Evolutionary conservation across 768 basidiomycete genomes (phyloP).

Genomic region (Mycena epipterygia): DNA sequence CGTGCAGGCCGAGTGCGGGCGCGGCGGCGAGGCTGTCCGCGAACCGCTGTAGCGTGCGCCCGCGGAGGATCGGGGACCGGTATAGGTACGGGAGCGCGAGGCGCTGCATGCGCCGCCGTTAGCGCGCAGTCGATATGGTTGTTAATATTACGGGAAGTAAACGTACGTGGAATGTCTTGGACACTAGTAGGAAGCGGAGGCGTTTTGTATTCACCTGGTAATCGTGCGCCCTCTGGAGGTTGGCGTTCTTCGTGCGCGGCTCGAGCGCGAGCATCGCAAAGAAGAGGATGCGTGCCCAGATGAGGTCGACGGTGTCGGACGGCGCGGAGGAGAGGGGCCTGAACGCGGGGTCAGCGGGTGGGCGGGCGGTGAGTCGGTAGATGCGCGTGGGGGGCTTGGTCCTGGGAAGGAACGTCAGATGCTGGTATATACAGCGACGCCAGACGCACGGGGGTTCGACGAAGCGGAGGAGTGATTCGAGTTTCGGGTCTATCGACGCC

Average conservation of each 20-base stretch:
- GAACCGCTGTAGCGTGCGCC: not conserved
- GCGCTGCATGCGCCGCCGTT: not conserved
- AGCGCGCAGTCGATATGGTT: not conserved
- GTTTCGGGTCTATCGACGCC: not conserved
- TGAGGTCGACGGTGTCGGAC: not conserved
- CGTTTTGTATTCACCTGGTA: not conserved
- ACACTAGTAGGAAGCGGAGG: not conserved
- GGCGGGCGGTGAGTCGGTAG: not conserved
- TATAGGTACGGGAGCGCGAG: not conserved
- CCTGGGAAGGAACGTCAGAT: not conserved
- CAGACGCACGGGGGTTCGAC: too few relatives aligned
- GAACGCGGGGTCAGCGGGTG: not conserved
- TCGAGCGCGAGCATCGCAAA: conserved; percentile 6
- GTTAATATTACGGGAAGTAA: too few relatives aligned
- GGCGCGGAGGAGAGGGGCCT: not conserved
- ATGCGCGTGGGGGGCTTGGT: not conserved
- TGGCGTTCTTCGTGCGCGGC: not conserved
- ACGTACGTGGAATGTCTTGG: not conserved
- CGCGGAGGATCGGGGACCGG: not conserved
- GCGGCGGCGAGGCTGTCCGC: not conserved
- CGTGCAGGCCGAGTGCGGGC: not conserved
- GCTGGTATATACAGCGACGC: not conserved
- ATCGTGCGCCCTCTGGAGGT: not conserved
- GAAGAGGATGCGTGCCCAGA: conserved; percentile 15
- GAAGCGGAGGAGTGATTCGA: too few relatives aligned